phyloP scores from a whole-genome alignment of 1,284 basidiomycete species.

The Ustilago curta region DNA sequence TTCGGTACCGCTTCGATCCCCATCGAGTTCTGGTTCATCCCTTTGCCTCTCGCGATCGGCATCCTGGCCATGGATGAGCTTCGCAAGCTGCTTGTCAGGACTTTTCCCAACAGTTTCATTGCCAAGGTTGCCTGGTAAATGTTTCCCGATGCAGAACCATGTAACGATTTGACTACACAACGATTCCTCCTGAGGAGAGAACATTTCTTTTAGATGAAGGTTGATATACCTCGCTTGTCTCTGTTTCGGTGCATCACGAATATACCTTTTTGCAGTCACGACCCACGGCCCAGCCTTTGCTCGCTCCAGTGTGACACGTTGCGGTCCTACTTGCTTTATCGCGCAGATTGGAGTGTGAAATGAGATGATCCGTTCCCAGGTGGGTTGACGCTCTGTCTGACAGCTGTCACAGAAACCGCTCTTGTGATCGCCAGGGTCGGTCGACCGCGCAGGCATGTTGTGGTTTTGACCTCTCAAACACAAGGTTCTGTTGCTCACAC shows the following conservation, averaged over 20 bases:
- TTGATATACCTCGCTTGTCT: constrained; percentile 2
- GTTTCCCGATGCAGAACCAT: neutral
- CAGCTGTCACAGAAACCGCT: too few relatives aligned
- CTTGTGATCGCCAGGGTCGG: too few relatives aligned
- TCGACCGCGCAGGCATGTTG: too few relatives aligned
- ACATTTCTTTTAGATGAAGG: constrained; percentile 4
- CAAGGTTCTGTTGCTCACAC: neutral
- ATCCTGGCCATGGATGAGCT: constrained; percentile 69
- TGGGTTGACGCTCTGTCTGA: neutral
- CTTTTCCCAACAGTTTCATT: constrained; percentile 59
- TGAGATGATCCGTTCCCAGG: neutral
- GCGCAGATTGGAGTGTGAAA: neutral
- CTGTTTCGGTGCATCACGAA: constrained; percentile 1
- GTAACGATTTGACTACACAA: neutral
- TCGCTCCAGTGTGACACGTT: neutral
- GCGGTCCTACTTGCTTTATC: neutral
- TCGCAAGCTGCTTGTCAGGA: constrained; percentile 62
- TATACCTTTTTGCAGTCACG: constrained; percentile 4
- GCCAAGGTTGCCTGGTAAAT: constrained; percentile 66
- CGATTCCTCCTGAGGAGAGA: neutral
- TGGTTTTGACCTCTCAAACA: neutral
- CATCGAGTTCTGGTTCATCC: constrained; percentile 73
- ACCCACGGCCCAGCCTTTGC: neutral
- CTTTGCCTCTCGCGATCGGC: constrained; percentile 71
- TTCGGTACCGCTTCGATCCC: constrained; percentile 68